Conservation (phyloP, 2,329 filamentous ascomycete species). For the Truncatella angustata region DNA sequence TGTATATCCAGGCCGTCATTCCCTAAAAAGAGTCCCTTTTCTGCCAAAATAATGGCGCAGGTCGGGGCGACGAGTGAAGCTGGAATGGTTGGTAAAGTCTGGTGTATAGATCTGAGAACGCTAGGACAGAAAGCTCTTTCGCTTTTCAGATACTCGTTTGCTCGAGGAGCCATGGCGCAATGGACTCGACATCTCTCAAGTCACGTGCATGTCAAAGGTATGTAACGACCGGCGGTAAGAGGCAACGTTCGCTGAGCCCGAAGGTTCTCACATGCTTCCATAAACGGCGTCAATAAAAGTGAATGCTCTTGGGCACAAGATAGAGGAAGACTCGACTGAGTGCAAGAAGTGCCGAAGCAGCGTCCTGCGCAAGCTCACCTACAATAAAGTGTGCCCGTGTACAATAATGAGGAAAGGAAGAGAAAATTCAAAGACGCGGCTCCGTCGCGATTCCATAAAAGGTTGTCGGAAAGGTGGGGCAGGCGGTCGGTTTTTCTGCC, state of each 20-base stretch:
- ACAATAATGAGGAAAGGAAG: conserved; percentile 53
- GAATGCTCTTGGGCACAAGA: conserved; percentile 65
- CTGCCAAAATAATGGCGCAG: too few relatives aligned
- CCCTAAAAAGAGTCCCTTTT: too few relatives aligned
- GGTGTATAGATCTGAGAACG: too few relatives aligned
- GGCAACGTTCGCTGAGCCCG: conserved; percentile 58
- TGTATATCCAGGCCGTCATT: too few relatives aligned
- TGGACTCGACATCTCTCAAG: too few relatives aligned
- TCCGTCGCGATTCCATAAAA: conserved; percentile 1
- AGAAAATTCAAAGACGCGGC: conserved; percentile 15
- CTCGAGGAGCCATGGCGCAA: too few relatives aligned
- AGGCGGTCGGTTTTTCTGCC: not conserved
- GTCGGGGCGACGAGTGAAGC: too few relatives aligned
- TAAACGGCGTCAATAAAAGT: conserved; percentile 56
- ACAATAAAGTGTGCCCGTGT: conserved; percentile 71
- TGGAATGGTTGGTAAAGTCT: too few relatives aligned
- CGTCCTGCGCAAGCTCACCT: conserved; percentile 59
- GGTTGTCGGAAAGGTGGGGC: not conserved
- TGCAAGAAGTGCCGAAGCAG: conserved; percentile 37
- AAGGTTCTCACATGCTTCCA: conserved; percentile 67
- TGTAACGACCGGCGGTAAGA: conserved; percentile 77
- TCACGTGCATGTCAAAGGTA: conserved; percentile 24
- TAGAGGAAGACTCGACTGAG: conserved; percentile 67
- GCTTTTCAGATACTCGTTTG: too few relatives aligned
- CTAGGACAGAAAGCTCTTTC: too few relatives aligned